phyloP scores from a whole-genome alignment of 106 monocot genomes.

The Dactylorhiza incarnata region DNA sequence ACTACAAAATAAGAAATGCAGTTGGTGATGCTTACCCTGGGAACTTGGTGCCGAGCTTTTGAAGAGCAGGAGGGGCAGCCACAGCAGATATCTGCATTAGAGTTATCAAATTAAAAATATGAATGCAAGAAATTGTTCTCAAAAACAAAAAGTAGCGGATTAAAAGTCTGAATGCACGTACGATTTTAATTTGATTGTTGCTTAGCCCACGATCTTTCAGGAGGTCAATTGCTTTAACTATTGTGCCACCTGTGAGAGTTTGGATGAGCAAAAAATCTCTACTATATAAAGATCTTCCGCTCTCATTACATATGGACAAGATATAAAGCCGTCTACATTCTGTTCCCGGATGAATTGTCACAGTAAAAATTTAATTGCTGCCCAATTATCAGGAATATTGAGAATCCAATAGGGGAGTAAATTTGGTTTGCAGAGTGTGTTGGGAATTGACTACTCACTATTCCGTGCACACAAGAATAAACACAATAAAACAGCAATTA shows the following conservation, averaged over 20 bases:
- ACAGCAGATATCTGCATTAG: conserved; percentile 74
- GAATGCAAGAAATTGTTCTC: not conserved
- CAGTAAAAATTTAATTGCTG: not conserved
- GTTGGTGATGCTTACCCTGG: conserved; percentile 52
- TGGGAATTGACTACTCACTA: no score
- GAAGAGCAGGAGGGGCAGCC: conserved; percentile 86
- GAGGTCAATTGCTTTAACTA: conserved; percentile 79
- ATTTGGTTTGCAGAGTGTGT: no score
- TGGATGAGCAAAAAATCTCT: not conserved
- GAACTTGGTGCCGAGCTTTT: conserved; percentile 76
- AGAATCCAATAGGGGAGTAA: no score
- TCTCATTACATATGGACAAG: no score
- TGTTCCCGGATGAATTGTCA: not conserved
- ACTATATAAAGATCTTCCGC: no score
- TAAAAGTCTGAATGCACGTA: conserved; percentile 23
- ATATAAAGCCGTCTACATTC: no score
- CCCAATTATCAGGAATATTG: no score
- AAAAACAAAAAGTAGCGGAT: not conserved
- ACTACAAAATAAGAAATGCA: not conserved
- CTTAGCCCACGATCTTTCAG: conserved; percentile 71
- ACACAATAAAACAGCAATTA: no score
- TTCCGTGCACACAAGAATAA: no score
- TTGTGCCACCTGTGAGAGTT: conserved; percentile 69
- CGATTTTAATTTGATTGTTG: conserved; percentile 84
- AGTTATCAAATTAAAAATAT: not conserved